phyloP scores from a whole-genome alignment of 2,329 filamentous ascomycete species.

The Graphilbum fragrans region DNA sequence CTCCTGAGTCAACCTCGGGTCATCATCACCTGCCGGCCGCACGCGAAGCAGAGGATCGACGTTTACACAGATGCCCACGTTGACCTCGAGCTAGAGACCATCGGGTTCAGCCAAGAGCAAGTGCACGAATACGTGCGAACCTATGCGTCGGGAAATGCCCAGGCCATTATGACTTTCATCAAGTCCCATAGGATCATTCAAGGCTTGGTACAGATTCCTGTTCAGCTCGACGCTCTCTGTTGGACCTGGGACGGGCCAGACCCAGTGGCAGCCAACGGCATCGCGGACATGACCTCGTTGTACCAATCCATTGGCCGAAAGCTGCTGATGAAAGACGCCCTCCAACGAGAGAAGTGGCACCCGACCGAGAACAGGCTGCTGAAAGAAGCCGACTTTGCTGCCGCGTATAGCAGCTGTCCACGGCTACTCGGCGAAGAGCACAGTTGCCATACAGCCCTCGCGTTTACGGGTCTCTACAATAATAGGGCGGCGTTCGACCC shows the following conservation, averaged over 20 bases:
- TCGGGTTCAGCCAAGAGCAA: conserved; percentile 25
- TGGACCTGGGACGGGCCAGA: conserved; percentile 20
- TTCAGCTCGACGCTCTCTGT: conserved; percentile 31
- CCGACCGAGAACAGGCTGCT: too few relatives aligned
- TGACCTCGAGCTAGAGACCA: conserved; percentile 25
- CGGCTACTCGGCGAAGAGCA: too few relatives aligned
- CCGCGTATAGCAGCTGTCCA: too few relatives aligned
- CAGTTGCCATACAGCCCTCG: too few relatives aligned
- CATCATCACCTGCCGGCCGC: conserved; percentile 25
- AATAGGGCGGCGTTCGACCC: too few relatives aligned
- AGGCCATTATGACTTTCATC: conserved; percentile 15
- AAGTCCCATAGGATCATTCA: conserved; percentile 18
- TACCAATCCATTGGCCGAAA: conserved; percentile 18
- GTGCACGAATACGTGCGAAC: conserved; percentile 19
- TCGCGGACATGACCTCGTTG: conserved; percentile 22
- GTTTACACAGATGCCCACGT: too few relatives aligned
- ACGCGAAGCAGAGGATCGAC: too few relatives aligned
- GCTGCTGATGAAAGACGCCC: too few relatives aligned
- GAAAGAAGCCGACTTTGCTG: too few relatives aligned
- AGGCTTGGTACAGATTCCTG: conserved; percentile 26
- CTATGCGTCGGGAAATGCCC: conserved; percentile 8
- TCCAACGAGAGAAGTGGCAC: too few relatives aligned
- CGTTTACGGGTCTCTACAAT: too few relatives aligned
- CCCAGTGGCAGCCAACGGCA: conserved; percentile 14
- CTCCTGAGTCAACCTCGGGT: conserved; percentile 21